Percentiles rank a stretch among this genome's conserved stretches.
Evolutionary conservation across 2,329 filamentous ascomycete genomes (phyloP).

Genomic region (Colletotrichum magnum): DNA sequence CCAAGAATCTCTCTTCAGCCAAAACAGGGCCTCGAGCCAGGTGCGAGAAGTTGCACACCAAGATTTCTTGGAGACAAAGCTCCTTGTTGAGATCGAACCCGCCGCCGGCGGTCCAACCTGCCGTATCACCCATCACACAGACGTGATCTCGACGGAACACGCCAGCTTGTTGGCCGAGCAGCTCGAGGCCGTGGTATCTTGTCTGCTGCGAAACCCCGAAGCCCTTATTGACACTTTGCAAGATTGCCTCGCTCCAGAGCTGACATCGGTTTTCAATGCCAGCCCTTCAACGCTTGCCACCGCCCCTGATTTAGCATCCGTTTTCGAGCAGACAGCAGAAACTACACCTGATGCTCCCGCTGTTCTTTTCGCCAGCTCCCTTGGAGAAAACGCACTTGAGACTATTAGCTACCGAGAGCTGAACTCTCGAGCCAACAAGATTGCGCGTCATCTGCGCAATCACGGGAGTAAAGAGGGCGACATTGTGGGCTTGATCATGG

Average conservation of each 20-base stretch:
- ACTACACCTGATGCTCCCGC: conserved; percentile 69
- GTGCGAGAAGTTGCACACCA: conserved; percentile 71
- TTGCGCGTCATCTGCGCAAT: conserved; percentile 68
- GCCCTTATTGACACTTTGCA: conserved; percentile 6
- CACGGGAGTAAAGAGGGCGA: conserved; percentile 64
- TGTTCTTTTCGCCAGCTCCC: conserved; percentile 72
- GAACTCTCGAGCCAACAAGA: conserved; percentile 67
- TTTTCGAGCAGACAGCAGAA: conserved; percentile 68
- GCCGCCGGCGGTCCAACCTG: conserved; percentile 55
- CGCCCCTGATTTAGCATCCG: conserved; percentile 60
- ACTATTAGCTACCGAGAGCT: conserved; percentile 75
- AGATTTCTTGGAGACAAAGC: conserved; percentile 82
- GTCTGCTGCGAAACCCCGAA: conserved; percentile 45
- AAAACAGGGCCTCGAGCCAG: conserved; percentile 41
- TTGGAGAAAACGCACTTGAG: conserved; percentile 55
- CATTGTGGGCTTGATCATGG: conserved; percentile 81
- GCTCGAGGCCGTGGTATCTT: conserved; percentile 65
- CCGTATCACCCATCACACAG: conserved; percentile 63
- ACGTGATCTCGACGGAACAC: conserved; percentile 67
- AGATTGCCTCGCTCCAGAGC: conserved; percentile 49
- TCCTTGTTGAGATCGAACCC: conserved; percentile 85
- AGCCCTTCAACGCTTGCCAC: conserved; percentile 50
- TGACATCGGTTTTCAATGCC: conserved; percentile 66
- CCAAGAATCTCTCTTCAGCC: conserved; percentile 77
- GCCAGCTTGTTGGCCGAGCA: conserved; percentile 72